Evolutionary conservation across 495 filamentous ascomycete genomes (phyloP), one percentile per base, ranked within the genome.

Genomic region (Penicillium flavigenum): DNA sequence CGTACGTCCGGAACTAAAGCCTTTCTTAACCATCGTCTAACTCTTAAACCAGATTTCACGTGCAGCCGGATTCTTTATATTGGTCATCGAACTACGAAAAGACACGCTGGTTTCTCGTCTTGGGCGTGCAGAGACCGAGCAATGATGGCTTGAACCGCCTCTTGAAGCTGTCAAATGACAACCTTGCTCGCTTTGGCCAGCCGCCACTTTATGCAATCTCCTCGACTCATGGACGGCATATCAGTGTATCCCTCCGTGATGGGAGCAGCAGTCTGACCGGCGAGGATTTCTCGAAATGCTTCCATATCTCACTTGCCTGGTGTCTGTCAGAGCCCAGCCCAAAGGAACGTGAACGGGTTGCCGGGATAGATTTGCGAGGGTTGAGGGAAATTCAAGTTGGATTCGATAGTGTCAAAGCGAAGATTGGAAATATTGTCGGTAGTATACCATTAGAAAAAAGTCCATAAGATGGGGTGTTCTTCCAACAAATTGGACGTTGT

Each of bases 241-340:
- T 27, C 14, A 58, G 46, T 51, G 54, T 46, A 41, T 62, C 59
- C 26, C 7, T 43, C 29, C 44, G 20, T 47, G 27, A 54, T 3
- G 17, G 39, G n/a, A 39, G 47, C n/a, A 42, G 19, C 43, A 6
- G 41, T 10, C 20, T 17, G 9, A 47, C 42, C 38, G 53, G 59
- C 19, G 59, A 60, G 10, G 76, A 82, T 54, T 74, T 65, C 43
- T 77, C 79, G 10, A 59, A 75, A 46, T 84, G 76, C 16, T 96
- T 96, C 60, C 91, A 96, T 72, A 75, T 96, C 44, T 91, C 88
- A 31, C 78, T 96, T 42, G 91, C 87, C 0, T 96, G 91, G 91
- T 82, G 77, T 42, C 74, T 90, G 62, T 51, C 51, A 0, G 71
- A 61, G 32, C 76, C 74, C 1, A 63, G 62, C 11, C 0, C 31